Base-by-base conservation (phyloP, 345 rosid species). In the Reutealis trisperma region DNA sequence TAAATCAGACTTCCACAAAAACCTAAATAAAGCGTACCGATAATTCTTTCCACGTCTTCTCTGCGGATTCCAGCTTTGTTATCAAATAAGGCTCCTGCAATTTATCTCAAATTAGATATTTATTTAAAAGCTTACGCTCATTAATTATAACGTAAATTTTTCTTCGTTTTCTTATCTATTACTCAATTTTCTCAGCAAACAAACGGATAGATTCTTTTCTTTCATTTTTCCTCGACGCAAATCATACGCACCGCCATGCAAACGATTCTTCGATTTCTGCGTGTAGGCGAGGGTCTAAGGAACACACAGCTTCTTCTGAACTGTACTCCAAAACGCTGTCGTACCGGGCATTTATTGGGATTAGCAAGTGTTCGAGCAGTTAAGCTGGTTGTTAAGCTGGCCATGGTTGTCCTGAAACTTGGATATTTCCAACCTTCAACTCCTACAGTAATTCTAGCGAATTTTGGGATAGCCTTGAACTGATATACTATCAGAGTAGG, bases 31-130 rank as follows among this genome's bases (percentile, higher is more conserved):
- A 52, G 54, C 90, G 24, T 81, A 95, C 99, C 74, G 99, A 92
- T 67, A 95, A 78, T 59, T 95, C 99, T 74, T 93, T 92, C 98
- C 99, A 93, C 6, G 99, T 95, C 82, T 88, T 95, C 89, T 90
- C 98, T 2, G 97, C 98, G 54, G 98, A 93, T 80, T 95, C 92
- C 86, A 95, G 89, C 86, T 95, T 95, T 42, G 82, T 85, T 62
- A 90, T 75, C 82, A 95, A 80, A 73, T 88, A 90, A 8, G 98
- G 93, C 83, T 93, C 99, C 98, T 94, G 86, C 76, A 79, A 75
- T 62, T 37, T 67, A 79, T 3, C 71, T 22, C 57, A 21, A 67
- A 73, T 19, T 60, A 55, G 24, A 41, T 42, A 62, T 52, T 9
- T 47, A 25, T 42, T 22, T 27, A 63, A 55, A 64, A 9, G 3